Evolutionary conservation across 2,329 filamentous ascomycete species (phyloP), one percentile per base, ranked within the genome.

Genomic region (Alternaria hordeiaustralica): DNA sequence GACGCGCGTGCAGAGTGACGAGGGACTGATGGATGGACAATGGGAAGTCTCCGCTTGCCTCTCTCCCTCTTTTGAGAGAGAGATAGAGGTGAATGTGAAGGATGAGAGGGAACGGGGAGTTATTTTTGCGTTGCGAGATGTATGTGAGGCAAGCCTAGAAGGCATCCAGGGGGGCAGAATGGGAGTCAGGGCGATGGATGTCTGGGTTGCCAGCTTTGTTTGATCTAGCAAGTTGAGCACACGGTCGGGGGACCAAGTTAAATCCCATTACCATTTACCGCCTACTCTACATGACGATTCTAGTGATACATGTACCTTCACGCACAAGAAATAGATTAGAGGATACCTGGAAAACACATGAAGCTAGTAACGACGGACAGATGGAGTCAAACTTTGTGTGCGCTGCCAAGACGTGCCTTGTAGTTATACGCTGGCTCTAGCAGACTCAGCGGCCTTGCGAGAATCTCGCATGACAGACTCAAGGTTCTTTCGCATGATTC

Each of bases 11-110:
- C 71, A 80, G 11, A 73, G 78, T n/a, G 74, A 65, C 4, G 70
- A 77, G 10, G 82, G 75, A 3, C 61, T 87, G 65, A 82, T 33
- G 63, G 69, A 59, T 86, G 86, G 85, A 83, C 87, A 67, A 46
- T 72, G 69, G 71, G 72, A 74, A 51, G 68, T 72, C 3, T 33
- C 60, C 55, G 61, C 64, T 26, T 72, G 67, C 62, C 64, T 69
- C 46, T 62, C 67, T 28, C 23, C 41, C 2, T 54, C 49, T 9
- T 71, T 71, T 18, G 60, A 66, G 30, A 65, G 25, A 44, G 60
- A 71, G 33, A 47, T 72, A 20, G 57, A 68, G n/a, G 62, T 65
- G 33, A 36, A 55, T 2, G 66, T 71, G 13, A 23, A 21, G 47
- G 62, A 68, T 56, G 66, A 70, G 47, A 68, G 66, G 36, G 67